A percentile compares a stretch with the other conserved stretches of the same genome.
phyloP scores from a whole-genome alignment of 164 flowering plant genomes.

The Nymphaea thermarum region DNA sequence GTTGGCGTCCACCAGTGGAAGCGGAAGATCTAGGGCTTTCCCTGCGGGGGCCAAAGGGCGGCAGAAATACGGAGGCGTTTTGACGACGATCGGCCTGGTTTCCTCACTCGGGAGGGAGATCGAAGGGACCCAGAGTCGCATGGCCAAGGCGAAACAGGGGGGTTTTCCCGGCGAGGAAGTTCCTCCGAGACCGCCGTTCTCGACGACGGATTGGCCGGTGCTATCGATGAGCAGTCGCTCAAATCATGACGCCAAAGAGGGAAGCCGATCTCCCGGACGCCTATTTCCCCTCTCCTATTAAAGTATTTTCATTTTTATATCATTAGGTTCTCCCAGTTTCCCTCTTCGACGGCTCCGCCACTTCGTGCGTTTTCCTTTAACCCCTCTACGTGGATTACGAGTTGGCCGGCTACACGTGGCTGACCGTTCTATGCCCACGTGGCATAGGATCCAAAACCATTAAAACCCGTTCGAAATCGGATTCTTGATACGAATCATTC shows the following conservation, averaged over 20 bases:
- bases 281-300: too few species aligned
- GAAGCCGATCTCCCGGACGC: background rate
- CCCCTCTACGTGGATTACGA: too few species aligned
- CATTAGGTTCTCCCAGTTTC: background rate
- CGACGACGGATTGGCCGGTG: background rate
- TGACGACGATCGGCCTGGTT: slow-evolving; percentile 8
- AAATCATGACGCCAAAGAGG: background rate
- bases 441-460: too few species aligned
- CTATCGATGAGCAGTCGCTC: background rate
- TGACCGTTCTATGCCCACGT: too few species aligned
- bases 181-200: background rate
- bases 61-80: background rate
- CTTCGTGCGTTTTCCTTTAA: too few species aligned
- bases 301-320: too few species aligned
- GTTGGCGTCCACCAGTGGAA: background rate
- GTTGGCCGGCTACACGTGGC: background rate
- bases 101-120: slow-evolving; percentile 67
- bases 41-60: too few species aligned
- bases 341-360: background rate
- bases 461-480: too few species aligned
- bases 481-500: too few species aligned
- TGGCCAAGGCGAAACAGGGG: slow-evolving; percentile 40
- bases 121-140: slow-evolving; percentile 55
- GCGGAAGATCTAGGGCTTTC: background rate
- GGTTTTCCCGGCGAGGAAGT: background rate